Base-by-base conservation (phyloP, 2,329 filamentous ascomycete species). In the Ophidiomyces ophidiicola region DNA sequence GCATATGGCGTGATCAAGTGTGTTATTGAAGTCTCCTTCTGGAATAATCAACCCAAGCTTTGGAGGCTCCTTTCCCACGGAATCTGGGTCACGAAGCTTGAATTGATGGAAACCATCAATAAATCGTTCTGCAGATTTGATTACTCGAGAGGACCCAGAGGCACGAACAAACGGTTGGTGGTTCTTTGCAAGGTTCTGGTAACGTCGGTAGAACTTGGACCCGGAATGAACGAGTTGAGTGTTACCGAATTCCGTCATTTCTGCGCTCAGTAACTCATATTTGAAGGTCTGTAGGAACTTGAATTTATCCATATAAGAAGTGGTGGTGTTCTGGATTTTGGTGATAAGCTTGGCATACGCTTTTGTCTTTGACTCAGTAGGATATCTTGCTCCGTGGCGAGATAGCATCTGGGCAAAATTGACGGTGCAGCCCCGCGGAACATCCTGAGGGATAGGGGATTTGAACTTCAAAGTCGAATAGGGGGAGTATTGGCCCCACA, bases 401-500 rank as follows among this genome's bases (percentile, higher is more conserved):
- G 84, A 86, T 33, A 94, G 70, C 17, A 87, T 66, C 52, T 87
- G 81, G 1, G 72, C 87, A 59, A 93, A 88, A 2, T 78, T 88
- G 49, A 88, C 63, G 8, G 72, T 64, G 61, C 87, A 94, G n/a
- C 66, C 68, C 0, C 64, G 48, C 0, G 85, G 86, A 1, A 80
- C 63, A 5, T 66, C 64, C 5, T 68, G 50, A 11, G 74, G 65
- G 36, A 84, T 73, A 2, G 73, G 66, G 1, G 80, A 85, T 5
- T 77, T 71, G 3, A 47, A 39, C 1, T 45, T 45, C 0, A 87
- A 78, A 1, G 78, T 71, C 60, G 82, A 94, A 62, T 77, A 92
- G 1, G 86, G 83, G 12, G 84, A 81, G 58, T 94, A 94, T 57
- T 88, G 85, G 41, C 86, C 87, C 84, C 85, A 93, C 40, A 68